Conservation (phyloP, 345 rosid genomes). For the Gynandropsis gynandra region DNA sequence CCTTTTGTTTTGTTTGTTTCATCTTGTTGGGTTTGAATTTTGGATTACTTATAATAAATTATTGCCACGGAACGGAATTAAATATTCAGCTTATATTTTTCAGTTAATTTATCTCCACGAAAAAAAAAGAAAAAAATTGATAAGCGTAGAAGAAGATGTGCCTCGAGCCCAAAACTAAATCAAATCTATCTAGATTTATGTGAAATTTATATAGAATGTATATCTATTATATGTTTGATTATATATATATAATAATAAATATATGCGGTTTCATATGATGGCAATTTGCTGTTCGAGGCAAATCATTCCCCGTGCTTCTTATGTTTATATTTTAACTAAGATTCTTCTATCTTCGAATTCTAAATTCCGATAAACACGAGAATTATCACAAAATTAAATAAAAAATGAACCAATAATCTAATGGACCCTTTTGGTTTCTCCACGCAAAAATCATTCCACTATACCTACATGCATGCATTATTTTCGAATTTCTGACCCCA, state of each 20-base stretch:
- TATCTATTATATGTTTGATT: background rate
- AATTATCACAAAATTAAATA: background rate
- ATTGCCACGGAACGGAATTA: too few relatives aligned
- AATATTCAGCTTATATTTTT: too few relatives aligned
- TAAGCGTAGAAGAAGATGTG: conserved; percentile 14
- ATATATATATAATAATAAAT: conserved; percentile 11
- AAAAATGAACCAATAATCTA: conserved; percentile 10
- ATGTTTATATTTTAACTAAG: background rate
- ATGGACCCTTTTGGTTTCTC: conserved; percentile 29
- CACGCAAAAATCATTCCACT: conserved; percentile 52
- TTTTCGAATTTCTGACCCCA: conserved; percentile 21
- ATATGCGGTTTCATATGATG: conserved; percentile 12
- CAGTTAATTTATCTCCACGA: background rate
- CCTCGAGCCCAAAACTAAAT: conserved; percentile 29
- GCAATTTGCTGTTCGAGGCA: conserved; percentile 21
- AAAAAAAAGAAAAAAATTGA: background rate
- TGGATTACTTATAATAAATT: too few relatives aligned
- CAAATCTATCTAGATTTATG: conserved; percentile 20
- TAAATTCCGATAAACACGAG: background rate
- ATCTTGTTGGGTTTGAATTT: too few relatives aligned
- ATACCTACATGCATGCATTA: conserved; percentile 14
- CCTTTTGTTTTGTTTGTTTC: too few relatives aligned
- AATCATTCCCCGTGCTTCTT: conserved; percentile 37
- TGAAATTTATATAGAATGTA: conserved; percentile 1
- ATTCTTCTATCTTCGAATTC: background rate